Evolutionary conservation across 192 early-diverging fungal genomes (phyloP), one percentile per base, ranked within the genome.

Genomic region (Phlyctochytrium arcticum): DNA sequence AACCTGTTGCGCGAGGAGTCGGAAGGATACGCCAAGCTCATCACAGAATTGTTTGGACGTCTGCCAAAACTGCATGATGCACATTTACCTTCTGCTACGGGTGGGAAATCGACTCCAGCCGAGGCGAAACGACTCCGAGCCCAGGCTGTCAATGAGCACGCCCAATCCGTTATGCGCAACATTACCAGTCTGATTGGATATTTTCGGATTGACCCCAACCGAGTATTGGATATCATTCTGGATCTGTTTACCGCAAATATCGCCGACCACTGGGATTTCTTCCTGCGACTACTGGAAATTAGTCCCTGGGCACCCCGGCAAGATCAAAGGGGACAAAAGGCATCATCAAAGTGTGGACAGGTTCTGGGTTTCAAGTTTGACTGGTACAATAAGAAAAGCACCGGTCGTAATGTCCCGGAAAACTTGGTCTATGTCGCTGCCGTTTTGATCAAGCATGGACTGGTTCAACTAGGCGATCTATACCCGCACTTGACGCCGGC

Each of bases 121-220:
- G 36, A 65, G 37, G 49, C 48, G 5, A 26, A 23, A 2, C 33
- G 55, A 29, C 30, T 10, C 5, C 48, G 72, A 29, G 39, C 32
- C 3, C 37, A 62, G 6, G 59, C 57, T 12, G 60, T 73, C 3
- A 44, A 73, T 9, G 32, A 68, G 37, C 44, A 33, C 42, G 54
- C 47, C 21, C 10, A 36, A 6, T 32, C 34, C n/a, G 68, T 81
- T 12, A 51, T 84, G 46, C 51, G 64, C 24, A 79, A 83, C 58
- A 75, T 86, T 36, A 46, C 48, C 6, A 72, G 69, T 34, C 61
- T 87, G 36, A 84, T 87, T 51, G 85, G 90, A 26, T 87, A 84
- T 36, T 94, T 94, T 69, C 79, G 85, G 62, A 68, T 94, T 46
- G 92, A 94, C 57, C 91, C 91, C 0, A 91, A 88, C 72, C 83